phyloP scores from a whole-genome alignment of 352 stramenopile genomes.

The Pythium phragmiticola region DNA sequence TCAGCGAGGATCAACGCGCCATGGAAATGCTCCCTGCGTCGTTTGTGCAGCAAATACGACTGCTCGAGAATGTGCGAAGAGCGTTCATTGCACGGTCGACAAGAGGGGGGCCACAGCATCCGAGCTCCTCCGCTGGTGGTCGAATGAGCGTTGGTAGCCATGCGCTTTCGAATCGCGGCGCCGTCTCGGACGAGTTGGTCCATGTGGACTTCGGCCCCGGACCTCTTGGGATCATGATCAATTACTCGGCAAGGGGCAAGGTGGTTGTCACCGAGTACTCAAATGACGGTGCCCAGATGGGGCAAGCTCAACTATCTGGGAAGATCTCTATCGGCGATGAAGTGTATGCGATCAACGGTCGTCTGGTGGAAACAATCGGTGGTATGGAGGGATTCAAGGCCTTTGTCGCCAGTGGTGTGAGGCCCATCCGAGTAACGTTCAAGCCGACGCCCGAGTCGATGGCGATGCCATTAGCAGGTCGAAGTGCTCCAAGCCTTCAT shows the following conservation, averaged over 20 bases:
- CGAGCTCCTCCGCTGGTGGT: not conserved
- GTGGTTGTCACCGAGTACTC: slow-evolving; percentile 85
- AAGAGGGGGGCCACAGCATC: not conserved
- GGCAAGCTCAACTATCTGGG: slow-evolving; percentile 68
- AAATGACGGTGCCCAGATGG: slow-evolving; percentile 59
- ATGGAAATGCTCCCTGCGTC: slow-evolving; percentile 62
- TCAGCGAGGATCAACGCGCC: slow-evolving; percentile 31
- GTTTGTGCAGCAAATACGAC: slow-evolving; percentile 70
- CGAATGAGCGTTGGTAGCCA: not conserved
- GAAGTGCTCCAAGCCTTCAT: not conserved
- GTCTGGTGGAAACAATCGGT: slow-evolving; percentile 50
- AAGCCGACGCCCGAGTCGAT: slow-evolving; percentile 31
- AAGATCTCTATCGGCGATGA: slow-evolving; percentile 75
- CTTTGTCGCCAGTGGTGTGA: slow-evolving; percentile 53
- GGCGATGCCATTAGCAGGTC: slow-evolving; percentile 16
- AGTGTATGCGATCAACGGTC: slow-evolving; percentile 76
- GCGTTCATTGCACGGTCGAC: slow-evolving; percentile 22
- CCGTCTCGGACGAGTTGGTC: slow-evolving; percentile 37
- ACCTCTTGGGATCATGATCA: slow-evolving; percentile 81
- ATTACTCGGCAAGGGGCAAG: slow-evolving; percentile 67
- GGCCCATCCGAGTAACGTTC: slow-evolving; percentile 74
- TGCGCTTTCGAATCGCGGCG: not conserved
- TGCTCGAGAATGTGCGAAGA: slow-evolving; percentile 62
- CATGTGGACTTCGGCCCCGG: slow-evolving; percentile 70
- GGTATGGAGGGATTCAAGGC: slow-evolving; percentile 84